Conservation (phyloP, 805 yeast genomes). For the Hanseniaspora singularis region DNA sequence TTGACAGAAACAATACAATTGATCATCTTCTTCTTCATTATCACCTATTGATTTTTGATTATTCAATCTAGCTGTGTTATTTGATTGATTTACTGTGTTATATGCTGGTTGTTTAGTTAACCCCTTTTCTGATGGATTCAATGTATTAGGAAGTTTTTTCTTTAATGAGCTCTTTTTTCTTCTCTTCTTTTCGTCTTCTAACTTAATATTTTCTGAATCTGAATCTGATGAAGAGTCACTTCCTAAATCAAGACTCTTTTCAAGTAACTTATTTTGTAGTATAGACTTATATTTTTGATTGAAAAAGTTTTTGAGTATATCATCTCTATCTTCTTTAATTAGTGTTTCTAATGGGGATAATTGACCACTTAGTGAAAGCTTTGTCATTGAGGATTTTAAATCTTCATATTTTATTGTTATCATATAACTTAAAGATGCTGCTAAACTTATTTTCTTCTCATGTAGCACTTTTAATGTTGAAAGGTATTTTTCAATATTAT, state of each 20-base stretch:
- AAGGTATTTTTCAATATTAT: constrained; percentile 5
- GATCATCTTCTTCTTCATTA: constrained; percentile 45
- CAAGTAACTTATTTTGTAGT: constrained; percentile 1
- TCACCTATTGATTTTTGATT: not conserved
- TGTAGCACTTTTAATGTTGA: not conserved
- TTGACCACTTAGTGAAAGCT: constrained; percentile 22
- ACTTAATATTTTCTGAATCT: constrained; percentile 1
- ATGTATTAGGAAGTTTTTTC: no score
- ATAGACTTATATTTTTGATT: constrained; percentile 8
- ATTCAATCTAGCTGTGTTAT: not conserved
- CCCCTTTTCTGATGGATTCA: no score
- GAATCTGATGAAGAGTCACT: not conserved
- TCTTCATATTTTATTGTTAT: constrained; percentile 7
- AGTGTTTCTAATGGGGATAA: constrained; percentile 21
- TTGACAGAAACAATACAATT: constrained; percentile 79
- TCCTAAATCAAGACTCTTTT: not conserved
- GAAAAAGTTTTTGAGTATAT: constrained; percentile 4
- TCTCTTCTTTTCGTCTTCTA: constrained; percentile 2
- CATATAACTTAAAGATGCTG: constrained; percentile 13
- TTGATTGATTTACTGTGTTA: no score
- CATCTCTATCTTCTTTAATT: constrained; percentile 19
- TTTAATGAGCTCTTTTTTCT: not conserved
- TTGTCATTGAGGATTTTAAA: constrained; percentile 17
- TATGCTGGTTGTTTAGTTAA: no score
- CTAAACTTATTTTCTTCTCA: not conserved